Conservation (phyloP, 2,329 filamentous ascomycete genomes). For the Monilinia fructigena region DNA sequence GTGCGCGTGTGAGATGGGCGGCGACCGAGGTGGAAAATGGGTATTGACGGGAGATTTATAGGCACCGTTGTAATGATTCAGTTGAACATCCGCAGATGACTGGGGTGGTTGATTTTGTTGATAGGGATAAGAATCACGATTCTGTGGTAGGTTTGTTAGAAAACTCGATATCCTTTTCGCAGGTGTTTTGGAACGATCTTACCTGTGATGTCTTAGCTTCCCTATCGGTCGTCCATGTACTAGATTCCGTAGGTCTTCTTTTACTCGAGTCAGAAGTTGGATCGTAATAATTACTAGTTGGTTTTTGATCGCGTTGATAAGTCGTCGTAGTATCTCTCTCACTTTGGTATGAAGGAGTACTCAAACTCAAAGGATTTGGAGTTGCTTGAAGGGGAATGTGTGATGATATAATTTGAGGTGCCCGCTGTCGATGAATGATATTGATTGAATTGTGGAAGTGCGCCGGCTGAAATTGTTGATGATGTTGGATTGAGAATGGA, state of each 20-base stretch:
- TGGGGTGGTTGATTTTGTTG: constrained; percentile 33
- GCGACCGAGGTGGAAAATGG: constrained; percentile 51
- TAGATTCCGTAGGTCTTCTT: constrained; percentile 42
- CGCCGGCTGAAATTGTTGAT: constrained; percentile 26
- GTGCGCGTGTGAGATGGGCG: constrained; percentile 51
- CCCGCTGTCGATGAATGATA: constrained; percentile 35
- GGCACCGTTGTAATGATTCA: constrained; percentile 51
- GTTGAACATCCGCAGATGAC: constrained; percentile 43
- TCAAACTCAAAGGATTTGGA: constrained; percentile 22
- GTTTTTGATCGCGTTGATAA: constrained; percentile 44
- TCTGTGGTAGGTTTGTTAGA: constrained; percentile 39
- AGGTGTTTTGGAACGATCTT: constrained; percentile 26
- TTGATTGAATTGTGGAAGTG: constrained; percentile 38
- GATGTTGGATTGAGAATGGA: constrained; percentile 16
- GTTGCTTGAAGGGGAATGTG: constrained; percentile 33
- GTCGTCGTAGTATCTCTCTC: constrained; percentile 23
- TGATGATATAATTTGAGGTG: constrained; percentile 32
- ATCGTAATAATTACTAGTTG: constrained; percentile 47
- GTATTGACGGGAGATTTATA: constrained; percentile 51
- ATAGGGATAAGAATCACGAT: constrained; percentile 53
- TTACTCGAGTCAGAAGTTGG: constrained; percentile 47
- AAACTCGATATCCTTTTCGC: constrained; percentile 1
- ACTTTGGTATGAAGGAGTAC: constrained; percentile 36
- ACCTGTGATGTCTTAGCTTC: constrained; percentile 38
- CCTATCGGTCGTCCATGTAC: constrained; percentile 33